Percentiles rank a stretch among this genome's conserved stretches.
Evolutionary conservation across 1,284 basidiomycete genomes (phyloP).

Genomic region (Nidula niveotomentosa): DNA sequence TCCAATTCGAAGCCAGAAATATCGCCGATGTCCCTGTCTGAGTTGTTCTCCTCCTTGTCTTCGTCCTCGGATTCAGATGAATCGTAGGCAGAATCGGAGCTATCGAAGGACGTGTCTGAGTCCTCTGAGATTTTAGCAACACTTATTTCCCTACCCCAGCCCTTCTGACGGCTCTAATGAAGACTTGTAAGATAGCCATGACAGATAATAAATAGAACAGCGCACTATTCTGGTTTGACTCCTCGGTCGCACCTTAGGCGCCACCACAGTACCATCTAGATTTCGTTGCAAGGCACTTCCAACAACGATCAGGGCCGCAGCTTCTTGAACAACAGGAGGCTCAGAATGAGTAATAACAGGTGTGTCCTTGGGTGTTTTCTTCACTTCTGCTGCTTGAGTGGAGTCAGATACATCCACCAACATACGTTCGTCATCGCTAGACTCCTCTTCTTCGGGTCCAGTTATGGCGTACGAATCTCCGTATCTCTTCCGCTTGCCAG

Average conservation of each 20-base stretch:
- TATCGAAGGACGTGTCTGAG: conserved; percentile 72
- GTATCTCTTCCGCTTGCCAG: conserved; percentile 46
- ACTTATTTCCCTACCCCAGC: conserved; percentile 18
- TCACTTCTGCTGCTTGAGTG: too few species aligned
- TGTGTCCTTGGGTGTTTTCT: too few species aligned
- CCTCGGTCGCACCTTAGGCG: conserved; percentile 45
- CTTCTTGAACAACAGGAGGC: neutral
- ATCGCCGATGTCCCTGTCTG: too few species aligned
- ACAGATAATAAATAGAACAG: neutral
- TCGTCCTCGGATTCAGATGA: conserved; percentile 31
- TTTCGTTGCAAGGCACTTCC: conserved; percentile 63
- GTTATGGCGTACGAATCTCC: conserved; percentile 30
- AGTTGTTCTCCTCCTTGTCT: conserved; percentile 9
- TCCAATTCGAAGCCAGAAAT: too few species aligned
- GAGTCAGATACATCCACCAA: neutral
- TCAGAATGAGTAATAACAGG: too few species aligned
- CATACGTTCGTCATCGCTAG: conserved; percentile 8
- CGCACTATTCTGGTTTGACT: conserved; percentile 42
- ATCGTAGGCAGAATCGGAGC: conserved; percentile 72
- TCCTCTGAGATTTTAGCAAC: conserved; percentile 22
- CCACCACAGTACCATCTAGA: conserved; percentile 50
- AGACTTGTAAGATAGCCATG: neutral
- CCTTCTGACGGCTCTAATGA: conserved; percentile 35
- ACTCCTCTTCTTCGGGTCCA: conserved; percentile 30
- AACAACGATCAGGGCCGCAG: conserved; percentile 23